Conservation (phyloP, 345 rosid genomes). For the Eucalyptus regnans region DNA sequence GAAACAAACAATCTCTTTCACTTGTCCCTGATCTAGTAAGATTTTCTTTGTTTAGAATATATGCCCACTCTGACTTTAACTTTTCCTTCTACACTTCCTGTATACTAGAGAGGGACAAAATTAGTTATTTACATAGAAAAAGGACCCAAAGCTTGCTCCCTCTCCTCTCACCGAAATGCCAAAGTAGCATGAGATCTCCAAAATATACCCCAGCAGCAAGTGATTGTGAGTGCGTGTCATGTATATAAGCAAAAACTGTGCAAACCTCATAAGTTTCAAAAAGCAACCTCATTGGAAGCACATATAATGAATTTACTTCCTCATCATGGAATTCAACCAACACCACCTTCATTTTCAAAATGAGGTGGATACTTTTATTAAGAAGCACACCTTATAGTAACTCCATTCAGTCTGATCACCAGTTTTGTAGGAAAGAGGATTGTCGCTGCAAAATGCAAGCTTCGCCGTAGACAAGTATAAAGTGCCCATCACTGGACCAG, state of each 20-base stretch:
- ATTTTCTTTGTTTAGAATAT: not conserved
- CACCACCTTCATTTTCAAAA: not conserved
- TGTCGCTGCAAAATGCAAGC: constrained; percentile 80
- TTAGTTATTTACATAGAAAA: not conserved
- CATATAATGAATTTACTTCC: not conserved
- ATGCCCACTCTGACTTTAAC: not conserved
- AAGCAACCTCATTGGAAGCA: not conserved
- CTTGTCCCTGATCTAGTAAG: not conserved
- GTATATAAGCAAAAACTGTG: not conserved
- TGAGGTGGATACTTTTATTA: not conserved
- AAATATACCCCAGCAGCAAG: not conserved
- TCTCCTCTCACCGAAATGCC: not conserved
- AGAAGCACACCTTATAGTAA: constrained; percentile 65
- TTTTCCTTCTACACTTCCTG: not conserved
- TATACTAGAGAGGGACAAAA: not conserved
- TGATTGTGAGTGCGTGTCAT: not conserved
- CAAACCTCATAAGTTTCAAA: not conserved
- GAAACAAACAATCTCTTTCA: not conserved
- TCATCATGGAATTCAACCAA: not conserved
- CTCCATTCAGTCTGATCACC: constrained; percentile 68
- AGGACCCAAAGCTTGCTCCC: not conserved
- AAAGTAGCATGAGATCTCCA: not conserved
- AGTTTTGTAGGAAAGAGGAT: constrained; percentile 68
- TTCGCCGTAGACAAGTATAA: constrained; percentile 70
- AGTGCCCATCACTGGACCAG: constrained; percentile 96